Evolutionary conservation across 768 basidiomycete species (phyloP), one percentile per base, ranked within the genome.

Genomic region (Psilocybe subaeruginosa): DNA sequence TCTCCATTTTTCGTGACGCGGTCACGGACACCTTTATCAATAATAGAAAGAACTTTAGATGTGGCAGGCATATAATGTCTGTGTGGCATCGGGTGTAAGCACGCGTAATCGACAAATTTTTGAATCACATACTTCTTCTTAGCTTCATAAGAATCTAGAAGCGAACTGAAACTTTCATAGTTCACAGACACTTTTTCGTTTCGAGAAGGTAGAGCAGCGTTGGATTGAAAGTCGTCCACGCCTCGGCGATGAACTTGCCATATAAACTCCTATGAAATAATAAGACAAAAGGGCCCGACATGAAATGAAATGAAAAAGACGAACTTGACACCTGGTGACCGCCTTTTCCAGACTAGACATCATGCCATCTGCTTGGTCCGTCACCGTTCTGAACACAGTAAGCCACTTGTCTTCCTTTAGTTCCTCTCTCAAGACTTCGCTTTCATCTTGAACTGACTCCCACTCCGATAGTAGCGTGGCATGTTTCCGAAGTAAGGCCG

Each of bases 361-460:
- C 97, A 99, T 97, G 27, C 93, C 94, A 72, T 95, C 93, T 46
- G 97, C 96, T 73, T 98, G 96, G 69, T 95, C 91, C 46, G 93
- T 89, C 59, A 95, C 92, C 4, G 93, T 96, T 65, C 95, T 85
- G 76, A 98, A 98, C 19, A 98, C 93, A 9, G 91, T 91, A 68
- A 99, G 82, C 93, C 94, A 97, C 68, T 96, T 96, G 76, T 98
- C 97, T 74, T 98, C 97, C 76, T 93, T 95, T 64, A 99, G 80
- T 75, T 99, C 97, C 69, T 96, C 94, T 64, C 90, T 82, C 60
- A 98, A 76, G 29, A 89, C 86, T 47, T 91, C 88, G 57, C 89
- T 91, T 68, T 94, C 91, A 57, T 85, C 85, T 70, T 90, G 88
- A 8, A 95, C 84, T 8, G 85, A 76, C 61, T 91, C 87, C 95